Evolutionary conservation across 139 green algal genomes (phyloP).

Genomic region (Gonium pectorale): DNA sequence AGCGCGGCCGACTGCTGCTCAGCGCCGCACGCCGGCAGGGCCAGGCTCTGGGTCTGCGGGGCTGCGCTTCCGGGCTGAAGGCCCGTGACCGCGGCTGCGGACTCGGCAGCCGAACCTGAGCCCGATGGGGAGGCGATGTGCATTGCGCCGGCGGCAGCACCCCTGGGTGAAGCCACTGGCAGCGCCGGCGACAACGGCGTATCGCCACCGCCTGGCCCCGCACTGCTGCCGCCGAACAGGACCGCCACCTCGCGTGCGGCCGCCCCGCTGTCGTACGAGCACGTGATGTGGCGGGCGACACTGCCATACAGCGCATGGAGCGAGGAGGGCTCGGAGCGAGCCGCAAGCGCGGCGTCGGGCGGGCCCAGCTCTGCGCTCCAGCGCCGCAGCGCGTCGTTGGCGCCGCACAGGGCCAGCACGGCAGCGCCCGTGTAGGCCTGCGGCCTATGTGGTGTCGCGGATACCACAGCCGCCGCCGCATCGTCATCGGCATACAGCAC

Average conservation of each 20-base stretch:
- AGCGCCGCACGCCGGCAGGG: not conserved
- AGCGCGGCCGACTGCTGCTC: constrained; percentile 11
- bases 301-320: constrained; percentile 35
- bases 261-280: constrained; percentile 9
- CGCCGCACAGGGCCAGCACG: constrained; percentile 22
- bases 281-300: constrained; percentile 8
- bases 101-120: no score
- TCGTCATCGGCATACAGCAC: constrained; percentile 27
- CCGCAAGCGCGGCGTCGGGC: not conserved
- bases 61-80: not conserved
- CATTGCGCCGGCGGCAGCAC: not conserved
- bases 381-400: constrained; percentile 4
- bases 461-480: not conserved
- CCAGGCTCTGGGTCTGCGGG: constrained; percentile 15
- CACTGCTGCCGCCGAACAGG: constrained; percentile 14
- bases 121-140: no score
- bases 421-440: constrained; percentile 20
- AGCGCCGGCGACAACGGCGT: not conserved
- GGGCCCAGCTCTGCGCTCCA: constrained; percentile 42
- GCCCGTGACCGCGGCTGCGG: not conserved
- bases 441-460: constrained; percentile 35
- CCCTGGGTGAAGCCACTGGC: not conserved
- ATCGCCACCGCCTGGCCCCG: not conserved
- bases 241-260: constrained; percentile 25
- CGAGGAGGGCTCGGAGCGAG: constrained; percentile 26